Evolutionary conservation across 1,139 yeast species (phyloP).

Genomic region (Citeromyces siamensis): DNA sequence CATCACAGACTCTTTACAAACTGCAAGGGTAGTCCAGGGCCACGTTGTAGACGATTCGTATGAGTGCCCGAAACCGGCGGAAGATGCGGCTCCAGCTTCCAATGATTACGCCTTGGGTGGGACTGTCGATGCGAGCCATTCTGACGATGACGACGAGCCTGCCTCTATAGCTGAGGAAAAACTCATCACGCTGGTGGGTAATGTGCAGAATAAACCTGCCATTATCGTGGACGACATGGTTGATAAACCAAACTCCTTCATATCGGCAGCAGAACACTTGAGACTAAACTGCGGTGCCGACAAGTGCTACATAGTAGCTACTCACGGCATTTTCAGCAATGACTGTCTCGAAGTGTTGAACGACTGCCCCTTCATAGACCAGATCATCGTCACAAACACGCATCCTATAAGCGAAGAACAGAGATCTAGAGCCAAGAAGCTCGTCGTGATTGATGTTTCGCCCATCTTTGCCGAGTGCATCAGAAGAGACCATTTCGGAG

Average conservation of each 20-base stretch:
- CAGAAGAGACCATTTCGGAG: conserved; percentile 97
- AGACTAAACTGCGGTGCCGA: conserved; percentile 92
- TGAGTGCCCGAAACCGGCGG: conserved; percentile 4
- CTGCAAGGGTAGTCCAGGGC: conserved; percentile 93
- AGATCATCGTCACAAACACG: conserved; percentile 89
- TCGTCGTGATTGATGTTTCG: conserved; percentile 85
- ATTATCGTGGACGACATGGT: conserved; percentile 94
- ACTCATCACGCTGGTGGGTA: conserved; percentile 91
- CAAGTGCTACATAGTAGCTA: conserved; percentile 81
- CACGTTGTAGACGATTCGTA: conserved; percentile 84
- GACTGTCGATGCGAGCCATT: conserved; percentile 64
- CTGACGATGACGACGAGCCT: conserved; percentile 83
- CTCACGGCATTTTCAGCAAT: conserved; percentile 90
- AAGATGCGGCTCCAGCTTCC: conserved; percentile 11
- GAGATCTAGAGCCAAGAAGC: conserved; percentile 43
- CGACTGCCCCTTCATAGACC: conserved; percentile 71
- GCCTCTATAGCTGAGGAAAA: conserved; percentile 62
- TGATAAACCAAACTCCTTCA: conserved; percentile 86
- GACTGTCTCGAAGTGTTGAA: conserved; percentile 73
- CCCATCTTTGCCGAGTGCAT: conserved; percentile 96
- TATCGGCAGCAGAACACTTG: conserved; percentile 97
- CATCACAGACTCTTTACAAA: conserved; percentile 72
- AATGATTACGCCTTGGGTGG: conserved; percentile 59
- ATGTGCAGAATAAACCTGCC: conserved; percentile 84
- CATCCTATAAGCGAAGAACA: conserved; percentile 70